Conservation (phyloP, 768 basidiomycete species). For the Pholiota microspora region DNA sequence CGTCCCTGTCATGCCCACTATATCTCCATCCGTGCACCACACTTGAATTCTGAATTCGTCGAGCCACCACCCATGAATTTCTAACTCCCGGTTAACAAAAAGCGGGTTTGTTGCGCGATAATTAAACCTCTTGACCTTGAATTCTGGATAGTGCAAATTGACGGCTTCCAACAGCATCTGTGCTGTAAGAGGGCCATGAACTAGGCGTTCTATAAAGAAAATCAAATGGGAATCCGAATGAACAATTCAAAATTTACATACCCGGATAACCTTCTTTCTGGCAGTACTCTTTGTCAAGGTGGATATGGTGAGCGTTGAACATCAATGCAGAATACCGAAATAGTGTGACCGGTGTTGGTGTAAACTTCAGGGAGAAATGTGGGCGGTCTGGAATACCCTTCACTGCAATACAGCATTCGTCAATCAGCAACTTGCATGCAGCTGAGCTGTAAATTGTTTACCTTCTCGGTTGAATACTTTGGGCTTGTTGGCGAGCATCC, state of each 20-base stretch:
- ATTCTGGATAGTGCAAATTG: conserved; percentile 45
- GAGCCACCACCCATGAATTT: conserved; percentile 45
- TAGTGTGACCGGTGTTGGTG: conserved; percentile 65
- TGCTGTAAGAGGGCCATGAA: conserved; percentile 82
- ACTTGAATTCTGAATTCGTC: conserved; percentile 39
- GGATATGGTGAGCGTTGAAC: conserved; percentile 84
- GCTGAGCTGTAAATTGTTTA: conserved; percentile 18
- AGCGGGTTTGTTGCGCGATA: conserved; percentile 71
- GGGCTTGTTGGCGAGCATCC: conserved; percentile 22
- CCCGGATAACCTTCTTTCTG: conserved; percentile 74
- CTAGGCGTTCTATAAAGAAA: conserved; percentile 60
- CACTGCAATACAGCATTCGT: conserved; percentile 32
- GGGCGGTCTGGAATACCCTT: conserved; percentile 42
- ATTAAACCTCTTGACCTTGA: conserved; percentile 51
- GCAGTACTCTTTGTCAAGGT: conserved; percentile 76
- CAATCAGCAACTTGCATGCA: not conserved
- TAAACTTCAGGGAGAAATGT: conserved; percentile 66
- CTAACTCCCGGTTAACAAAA: conserved; percentile 48
- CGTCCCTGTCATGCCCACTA: conserved; percentile 68
- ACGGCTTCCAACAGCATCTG: conserved; percentile 71
- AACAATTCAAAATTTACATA: conserved; percentile 27
- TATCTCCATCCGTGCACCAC: conserved; percentile 56
- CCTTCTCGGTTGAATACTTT: conserved; percentile 41
- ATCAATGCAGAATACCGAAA: conserved; percentile 88
- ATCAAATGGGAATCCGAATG: not conserved